A percentile compares a stretch with the other conserved stretches of the same genome.
These are phyloP conservation scores for Brassica incana DNA, from an alignment of 345 rosid genomes.

Conservation along the genomic window DNA sequence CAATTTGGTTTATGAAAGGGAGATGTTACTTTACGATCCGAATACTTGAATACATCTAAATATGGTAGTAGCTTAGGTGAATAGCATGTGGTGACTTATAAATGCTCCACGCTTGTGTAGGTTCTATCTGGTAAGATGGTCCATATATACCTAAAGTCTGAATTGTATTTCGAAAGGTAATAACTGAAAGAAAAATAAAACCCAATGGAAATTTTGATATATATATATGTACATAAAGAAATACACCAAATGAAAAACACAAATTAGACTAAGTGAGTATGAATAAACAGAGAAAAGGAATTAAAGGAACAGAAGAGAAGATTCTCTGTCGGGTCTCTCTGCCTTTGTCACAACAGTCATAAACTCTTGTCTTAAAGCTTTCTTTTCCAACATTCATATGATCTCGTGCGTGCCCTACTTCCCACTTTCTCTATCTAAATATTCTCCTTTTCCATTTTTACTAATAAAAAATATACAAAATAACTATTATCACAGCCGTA, in stretches of 20 bases:
- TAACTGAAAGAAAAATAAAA: background rate
- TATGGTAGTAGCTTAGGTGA: slow-evolving; percentile 39
- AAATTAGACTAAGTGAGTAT: background rate
- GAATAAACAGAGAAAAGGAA: slow-evolving; percentile 8
- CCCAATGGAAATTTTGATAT: background rate
- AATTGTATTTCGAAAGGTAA: background rate
- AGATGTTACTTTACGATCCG: slow-evolving; percentile 26
- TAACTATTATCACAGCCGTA: slow-evolving; percentile 20
- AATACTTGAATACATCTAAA: slow-evolving; percentile 22
- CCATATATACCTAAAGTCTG: slow-evolving; percentile 27
- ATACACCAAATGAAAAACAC: slow-evolving; percentile 11
- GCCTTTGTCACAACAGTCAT: slow-evolving; percentile 46
- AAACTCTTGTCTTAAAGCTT: slow-evolving; percentile 39
- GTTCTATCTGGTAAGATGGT: slow-evolving; percentile 31
- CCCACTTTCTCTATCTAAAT: slow-evolving; percentile 16
- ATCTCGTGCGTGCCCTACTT: slow-evolving; percentile 38
- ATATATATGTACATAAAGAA: slow-evolving; percentile 1
- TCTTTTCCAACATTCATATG: slow-evolving; percentile 38
- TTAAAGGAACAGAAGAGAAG: slow-evolving; percentile 27
- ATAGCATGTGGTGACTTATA: slow-evolving; percentile 34
- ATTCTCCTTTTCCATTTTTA: background rate
- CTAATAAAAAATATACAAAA: background rate
- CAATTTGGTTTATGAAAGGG: slow-evolving; percentile 24
- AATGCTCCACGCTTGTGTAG: slow-evolving; percentile 33
- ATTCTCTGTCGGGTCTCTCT: slow-evolving; percentile 42